Percentiles rank a stretch among this genome's conserved stretches.
Conservation (phyloP, 1,284 basidiomycete genomes). For the Dichomitus squalens region DNA sequence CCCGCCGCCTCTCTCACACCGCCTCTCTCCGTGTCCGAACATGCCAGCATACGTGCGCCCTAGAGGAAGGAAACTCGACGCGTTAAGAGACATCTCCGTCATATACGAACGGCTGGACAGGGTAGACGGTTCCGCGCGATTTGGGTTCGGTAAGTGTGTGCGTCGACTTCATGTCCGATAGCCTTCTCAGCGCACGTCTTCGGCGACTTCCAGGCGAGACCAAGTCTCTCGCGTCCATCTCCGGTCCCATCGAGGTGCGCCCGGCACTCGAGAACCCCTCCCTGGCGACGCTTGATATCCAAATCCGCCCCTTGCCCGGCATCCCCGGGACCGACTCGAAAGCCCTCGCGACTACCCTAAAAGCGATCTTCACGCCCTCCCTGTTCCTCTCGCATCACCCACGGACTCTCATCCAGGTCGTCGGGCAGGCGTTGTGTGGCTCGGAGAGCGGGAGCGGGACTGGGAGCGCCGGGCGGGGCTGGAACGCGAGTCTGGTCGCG, state of each 20-base stretch:
- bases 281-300: constrained; percentile 72
- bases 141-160: constrained; percentile 53
- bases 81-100: constrained; percentile 32
- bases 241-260: constrained; percentile 77
- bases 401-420: constrained; percentile 69
- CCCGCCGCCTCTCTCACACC: neutral
- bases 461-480: constrained; percentile 31
- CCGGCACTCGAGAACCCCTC: constrained; percentile 66
- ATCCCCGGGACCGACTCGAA: constrained; percentile 71
- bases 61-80: constrained; percentile 32
- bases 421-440: constrained; percentile 58
- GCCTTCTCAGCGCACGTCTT: neutral
- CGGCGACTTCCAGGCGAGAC: constrained; percentile 42
- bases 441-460: constrained; percentile 32
- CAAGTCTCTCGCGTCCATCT: constrained; percentile 63
- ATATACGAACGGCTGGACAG: constrained; percentile 52
- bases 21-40: neutral
- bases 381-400: constrained; percentile 66
- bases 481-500: constrained; percentile 40
- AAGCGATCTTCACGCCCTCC: constrained; percentile 56
- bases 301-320: constrained; percentile 64
- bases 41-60: constrained; percentile 17
- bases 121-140: constrained; percentile 68
- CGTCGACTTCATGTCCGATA: neutral
- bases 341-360: constrained; percentile 51